These are phyloP conservation scores for Raphanus raphanistrum DNA, from an alignment of 345 rosid species.

Conservation along the genomic window DNA sequence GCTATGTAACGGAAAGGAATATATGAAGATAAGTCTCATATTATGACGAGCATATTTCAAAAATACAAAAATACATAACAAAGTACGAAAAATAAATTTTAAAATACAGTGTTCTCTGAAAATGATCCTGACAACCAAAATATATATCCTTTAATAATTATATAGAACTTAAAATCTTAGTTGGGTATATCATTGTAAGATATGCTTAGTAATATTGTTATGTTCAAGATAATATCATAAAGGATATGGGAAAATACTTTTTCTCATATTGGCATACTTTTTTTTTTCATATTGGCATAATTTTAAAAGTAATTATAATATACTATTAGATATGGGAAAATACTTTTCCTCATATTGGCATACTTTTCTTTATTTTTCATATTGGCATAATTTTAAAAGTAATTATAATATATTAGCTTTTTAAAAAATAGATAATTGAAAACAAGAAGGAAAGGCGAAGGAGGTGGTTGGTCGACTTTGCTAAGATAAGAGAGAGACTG, in stretches of 20 bases:
- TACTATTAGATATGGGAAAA: slow-evolving; percentile 1
- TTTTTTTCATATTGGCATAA: background rate
- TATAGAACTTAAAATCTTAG: background rate
- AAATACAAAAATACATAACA: background rate
- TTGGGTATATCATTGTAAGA: background rate
- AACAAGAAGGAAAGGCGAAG: slow-evolving; percentile 47
- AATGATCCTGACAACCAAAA: background rate
- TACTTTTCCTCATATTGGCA: background rate
- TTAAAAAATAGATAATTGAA: background rate
- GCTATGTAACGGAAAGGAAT: slow-evolving; percentile 12
- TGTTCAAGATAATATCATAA: background rate
- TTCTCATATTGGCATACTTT: background rate
- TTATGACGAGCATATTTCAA: slow-evolving; percentile 2
- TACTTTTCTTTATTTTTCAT: background rate
- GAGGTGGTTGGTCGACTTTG: slow-evolving; percentile 38
- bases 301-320: background rate
- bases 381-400: background rate
- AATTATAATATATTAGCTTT: background rate
- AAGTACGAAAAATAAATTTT: background rate
- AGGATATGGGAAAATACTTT: background rate
- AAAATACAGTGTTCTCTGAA: background rate
- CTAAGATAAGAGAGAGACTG: slow-evolving; percentile 70
- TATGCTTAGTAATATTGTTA: background rate
- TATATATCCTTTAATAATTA: background rate
- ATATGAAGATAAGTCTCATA: slow-evolving; percentile 35